A percentile compares a stretch with the other conserved stretches of the same genome.
These are phyloP conservation scores for Trichophyton simii DNA, from an alignment of 2,329 filamentous ascomycete genomes.

Conservation along the genomic window DNA sequence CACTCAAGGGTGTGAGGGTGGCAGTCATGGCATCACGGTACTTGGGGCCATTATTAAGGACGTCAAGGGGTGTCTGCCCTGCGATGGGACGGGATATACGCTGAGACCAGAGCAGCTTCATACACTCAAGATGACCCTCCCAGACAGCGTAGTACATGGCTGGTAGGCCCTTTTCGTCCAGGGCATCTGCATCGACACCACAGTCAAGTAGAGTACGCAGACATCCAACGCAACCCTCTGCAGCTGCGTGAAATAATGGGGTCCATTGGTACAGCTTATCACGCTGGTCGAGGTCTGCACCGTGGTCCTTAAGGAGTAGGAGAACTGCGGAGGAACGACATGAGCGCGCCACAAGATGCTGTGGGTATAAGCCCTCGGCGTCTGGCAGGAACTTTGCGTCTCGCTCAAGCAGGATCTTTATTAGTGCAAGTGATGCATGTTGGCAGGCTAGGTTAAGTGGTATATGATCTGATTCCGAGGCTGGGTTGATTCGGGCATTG, in stretches of 20 bases:
- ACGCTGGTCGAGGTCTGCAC: conserved; percentile 78
- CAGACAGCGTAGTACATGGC: conserved; percentile 98
- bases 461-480: conserved; percentile 79
- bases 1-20: not conserved
- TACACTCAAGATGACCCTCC: conserved; percentile 92
- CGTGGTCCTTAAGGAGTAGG: conserved; percentile 67
- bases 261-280: conserved; percentile 98
- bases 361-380: conserved; percentile 91
- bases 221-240: conserved; percentile 86
- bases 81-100: conserved; percentile 15
- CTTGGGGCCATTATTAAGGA: conserved; percentile 26
- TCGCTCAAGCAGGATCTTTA: conserved; percentile 69
- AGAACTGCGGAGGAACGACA: conserved; percentile 70
- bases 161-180: conserved; percentile 84
- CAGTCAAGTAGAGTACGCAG: conserved; percentile 68
- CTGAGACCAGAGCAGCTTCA: conserved; percentile 59
- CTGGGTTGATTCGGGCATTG: conserved; percentile 74
- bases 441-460: conserved; percentile 92
- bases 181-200: conserved; percentile 62
- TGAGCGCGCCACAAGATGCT: conserved; percentile 86
- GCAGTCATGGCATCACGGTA: conserved; percentile 17
- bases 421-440: conserved; percentile 73
- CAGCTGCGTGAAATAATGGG: conserved; percentile 87
- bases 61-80: conserved; percentile 22
- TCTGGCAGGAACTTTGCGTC: conserved; percentile 78